phyloP scores from a whole-genome alignment of 2,329 filamentous ascomycete species.

The Botryotinia globosa region DNA sequence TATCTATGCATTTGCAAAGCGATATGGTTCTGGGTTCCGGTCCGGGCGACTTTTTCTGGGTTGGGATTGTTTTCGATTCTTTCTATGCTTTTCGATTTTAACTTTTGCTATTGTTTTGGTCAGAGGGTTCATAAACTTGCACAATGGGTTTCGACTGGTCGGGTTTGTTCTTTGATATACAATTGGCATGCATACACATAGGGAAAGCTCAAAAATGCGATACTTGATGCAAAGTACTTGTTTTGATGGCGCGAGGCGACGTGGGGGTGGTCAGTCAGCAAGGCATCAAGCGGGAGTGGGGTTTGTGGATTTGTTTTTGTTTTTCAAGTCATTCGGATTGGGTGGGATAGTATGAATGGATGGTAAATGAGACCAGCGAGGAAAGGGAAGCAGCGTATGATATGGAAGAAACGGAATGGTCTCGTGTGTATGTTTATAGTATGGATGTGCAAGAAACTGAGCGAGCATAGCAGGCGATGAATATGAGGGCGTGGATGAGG shows the following conservation, averaged over 20 bases:
- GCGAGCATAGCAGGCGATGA: constrained; percentile 4
- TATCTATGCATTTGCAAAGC: constrained; percentile 35
- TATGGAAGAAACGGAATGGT: constrained; percentile 6
- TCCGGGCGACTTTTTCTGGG: constrained; percentile 18
- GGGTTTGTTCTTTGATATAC: constrained; percentile 22
- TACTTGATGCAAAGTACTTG: constrained; percentile 10
- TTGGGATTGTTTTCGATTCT: constrained; percentile 24
- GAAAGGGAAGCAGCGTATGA: constrained; percentile 11
- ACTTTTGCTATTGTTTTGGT: constrained; percentile 19
- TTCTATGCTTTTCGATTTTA: neutral
- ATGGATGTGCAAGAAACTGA: neutral
- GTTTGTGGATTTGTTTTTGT: neutral
- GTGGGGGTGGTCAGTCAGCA: constrained; percentile 7
- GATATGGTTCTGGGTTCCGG: constrained; percentile 26
- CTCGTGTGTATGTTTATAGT: constrained; percentile 17
- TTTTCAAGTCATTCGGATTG: neutral
- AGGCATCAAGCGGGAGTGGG: constrained; percentile 16
- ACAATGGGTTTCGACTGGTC: constrained; percentile 17
- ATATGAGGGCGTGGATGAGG: neutral
- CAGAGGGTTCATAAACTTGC: constrained; percentile 20
- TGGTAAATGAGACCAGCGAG: constrained; percentile 13
- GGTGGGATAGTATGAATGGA: constrained; percentile 12
- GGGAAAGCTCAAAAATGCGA: constrained; percentile 15
- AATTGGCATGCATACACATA: constrained; percentile 22
- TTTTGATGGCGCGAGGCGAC: constrained; percentile 16